phyloP scores from a whole-genome alignment of 2,329 filamentous ascomycete species.

The Ophiostoma sp. region DNA sequence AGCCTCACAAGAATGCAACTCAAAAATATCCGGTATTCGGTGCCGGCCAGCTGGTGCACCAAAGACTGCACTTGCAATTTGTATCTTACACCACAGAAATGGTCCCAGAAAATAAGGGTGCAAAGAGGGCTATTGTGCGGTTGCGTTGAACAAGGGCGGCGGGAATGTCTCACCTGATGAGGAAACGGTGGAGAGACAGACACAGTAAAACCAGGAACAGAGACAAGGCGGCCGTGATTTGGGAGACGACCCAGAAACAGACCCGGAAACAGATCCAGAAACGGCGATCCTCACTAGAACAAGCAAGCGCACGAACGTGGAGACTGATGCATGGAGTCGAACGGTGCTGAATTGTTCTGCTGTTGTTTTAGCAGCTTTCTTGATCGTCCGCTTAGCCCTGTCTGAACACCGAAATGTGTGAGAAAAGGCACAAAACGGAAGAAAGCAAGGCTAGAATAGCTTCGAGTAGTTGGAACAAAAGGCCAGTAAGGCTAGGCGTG shows the following conservation, averaged over 20 bases:
- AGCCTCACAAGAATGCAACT: not conserved
- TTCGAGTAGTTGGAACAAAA: not conserved
- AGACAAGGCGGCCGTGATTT: not conserved
- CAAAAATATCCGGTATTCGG: not conserved
- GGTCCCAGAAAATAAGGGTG: not conserved
- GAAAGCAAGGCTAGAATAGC: not conserved
- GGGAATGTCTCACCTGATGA: constrained; percentile 4
- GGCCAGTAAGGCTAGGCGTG: not conserved
- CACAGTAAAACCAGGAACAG: not conserved
- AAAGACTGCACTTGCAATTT: not conserved
- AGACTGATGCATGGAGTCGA: not conserved
- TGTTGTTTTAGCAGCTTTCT: not conserved
- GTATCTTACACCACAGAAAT: not conserved
- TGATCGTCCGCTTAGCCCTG: not conserved
- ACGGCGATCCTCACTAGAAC: not conserved
- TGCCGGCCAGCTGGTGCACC: not conserved
- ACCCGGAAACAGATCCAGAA: not conserved
- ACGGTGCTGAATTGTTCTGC: not conserved
- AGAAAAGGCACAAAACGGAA: not conserved
- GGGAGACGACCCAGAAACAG: not conserved
- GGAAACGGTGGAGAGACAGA: not conserved
- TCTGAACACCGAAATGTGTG: not conserved
- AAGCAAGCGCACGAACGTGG: not conserved
- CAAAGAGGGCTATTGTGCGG: not conserved
- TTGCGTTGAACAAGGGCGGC: not conserved